These are phyloP conservation scores for Ceratocystiopsis brevicomis DNA, from an alignment of 2,329 filamentous ascomycete genomes.

Conservation along the genomic window DNA sequence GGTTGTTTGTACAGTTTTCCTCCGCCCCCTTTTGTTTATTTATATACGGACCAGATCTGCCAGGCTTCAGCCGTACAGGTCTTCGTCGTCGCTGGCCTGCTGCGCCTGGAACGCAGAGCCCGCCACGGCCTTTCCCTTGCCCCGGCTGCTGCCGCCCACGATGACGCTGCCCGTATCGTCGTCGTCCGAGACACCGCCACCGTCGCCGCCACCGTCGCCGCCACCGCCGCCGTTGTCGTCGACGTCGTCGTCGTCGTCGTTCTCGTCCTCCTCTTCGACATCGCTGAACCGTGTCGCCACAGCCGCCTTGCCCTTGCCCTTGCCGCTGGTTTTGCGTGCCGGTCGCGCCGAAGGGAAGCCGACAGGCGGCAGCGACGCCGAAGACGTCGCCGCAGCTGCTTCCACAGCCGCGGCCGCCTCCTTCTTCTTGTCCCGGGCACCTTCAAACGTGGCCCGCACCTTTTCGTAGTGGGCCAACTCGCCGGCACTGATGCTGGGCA, in stretches of 20 bases:
- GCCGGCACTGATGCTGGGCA: conserved; percentile 84
- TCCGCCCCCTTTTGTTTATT: background rate
- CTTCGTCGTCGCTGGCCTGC: conserved; percentile 37
- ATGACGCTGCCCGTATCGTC: conserved; percentile 17
- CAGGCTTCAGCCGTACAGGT: conserved; percentile 29
- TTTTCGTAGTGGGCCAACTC: conserved; percentile 81
- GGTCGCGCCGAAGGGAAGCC: conserved; percentile 14
- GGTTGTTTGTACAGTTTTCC: too few relatives aligned
- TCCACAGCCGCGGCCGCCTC: background rate
- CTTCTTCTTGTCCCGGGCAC: conserved; percentile 26
- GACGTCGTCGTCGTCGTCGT: conserved; percentile 13
- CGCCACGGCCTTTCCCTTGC: conserved; percentile 38
- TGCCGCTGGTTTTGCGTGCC: conserved; percentile 13
- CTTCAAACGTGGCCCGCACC: conserved; percentile 70
- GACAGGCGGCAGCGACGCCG: conserved; percentile 4
- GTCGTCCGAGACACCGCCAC: conserved; percentile 9
- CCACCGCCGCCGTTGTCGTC: conserved; percentile 14
- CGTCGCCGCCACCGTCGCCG: conserved; percentile 11
- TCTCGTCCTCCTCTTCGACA: conserved; percentile 20
- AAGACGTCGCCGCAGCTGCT: background rate
- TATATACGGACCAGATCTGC: too few relatives aligned
- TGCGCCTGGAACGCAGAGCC: conserved; percentile 27
- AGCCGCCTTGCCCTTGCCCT: conserved; percentile 16
- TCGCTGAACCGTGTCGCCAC: conserved; percentile 9
- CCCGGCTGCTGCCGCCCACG: conserved; percentile 11